These are phyloP conservation scores for Phytophthora ramorum DNA, from an alignment of 352 stramenopile species.

Conservation along the genomic window DNA sequence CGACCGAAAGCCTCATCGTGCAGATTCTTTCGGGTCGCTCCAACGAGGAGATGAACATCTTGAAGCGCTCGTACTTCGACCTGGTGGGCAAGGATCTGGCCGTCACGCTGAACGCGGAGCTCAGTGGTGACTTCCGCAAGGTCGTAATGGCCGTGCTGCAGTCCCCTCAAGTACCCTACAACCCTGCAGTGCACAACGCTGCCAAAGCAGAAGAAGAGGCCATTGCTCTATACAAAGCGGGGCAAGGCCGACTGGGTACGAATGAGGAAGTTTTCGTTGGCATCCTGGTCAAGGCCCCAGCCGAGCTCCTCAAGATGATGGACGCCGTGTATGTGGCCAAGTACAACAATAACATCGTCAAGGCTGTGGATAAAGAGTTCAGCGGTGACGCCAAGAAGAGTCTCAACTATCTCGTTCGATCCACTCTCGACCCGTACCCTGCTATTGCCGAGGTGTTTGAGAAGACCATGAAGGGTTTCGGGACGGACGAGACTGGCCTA, in stretches of 20 bases:
- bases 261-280: slow-evolving; percentile 79
- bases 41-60: slow-evolving; percentile 82
- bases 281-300: slow-evolving; percentile 59
- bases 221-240: slow-evolving; percentile 76
- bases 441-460: slow-evolving; percentile 78
- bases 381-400: slow-evolving; percentile 77
- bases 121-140: slow-evolving; percentile 81
- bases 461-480: slow-evolving; percentile 77
- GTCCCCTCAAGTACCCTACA: slow-evolving; percentile 55
- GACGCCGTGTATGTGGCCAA: slow-evolving; percentile 78
- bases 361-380: slow-evolving; percentile 85
- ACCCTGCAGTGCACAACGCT: slow-evolving; percentile 68
- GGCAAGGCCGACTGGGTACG: slow-evolving; percentile 74
- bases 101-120: slow-evolving; percentile 67
- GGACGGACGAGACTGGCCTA: slow-evolving; percentile 64
- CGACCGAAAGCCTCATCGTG: slow-evolving; percentile 72
- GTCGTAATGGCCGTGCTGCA: slow-evolving; percentile 79
- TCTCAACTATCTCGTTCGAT: slow-evolving; percentile 66
- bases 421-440: slow-evolving; percentile 65
- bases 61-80: slow-evolving; percentile 83
- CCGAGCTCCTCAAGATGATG: slow-evolving; percentile 72
- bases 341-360: slow-evolving; percentile 83
- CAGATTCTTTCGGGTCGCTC: slow-evolving; percentile 74
- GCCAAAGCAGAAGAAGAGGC: slow-evolving; percentile 72
- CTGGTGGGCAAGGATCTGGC: slow-evolving; percentile 73